Evolutionary conservation across 805 yeast species (phyloP).

Genomic region (Starmerella floris): DNA sequence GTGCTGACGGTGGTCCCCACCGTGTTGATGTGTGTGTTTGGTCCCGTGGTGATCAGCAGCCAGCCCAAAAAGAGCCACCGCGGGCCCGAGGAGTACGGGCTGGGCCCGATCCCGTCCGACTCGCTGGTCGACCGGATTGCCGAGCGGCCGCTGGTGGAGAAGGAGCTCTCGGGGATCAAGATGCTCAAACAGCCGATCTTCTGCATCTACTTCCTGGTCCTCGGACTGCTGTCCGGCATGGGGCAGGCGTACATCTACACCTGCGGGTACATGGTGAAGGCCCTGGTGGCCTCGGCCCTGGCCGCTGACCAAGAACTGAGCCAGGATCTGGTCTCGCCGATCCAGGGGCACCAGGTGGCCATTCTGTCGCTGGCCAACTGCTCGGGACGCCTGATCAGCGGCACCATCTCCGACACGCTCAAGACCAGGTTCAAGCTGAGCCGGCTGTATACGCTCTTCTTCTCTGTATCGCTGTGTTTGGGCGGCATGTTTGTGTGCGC

Average conservation of each 20-base stretch:
- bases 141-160: constrained; percentile 8
- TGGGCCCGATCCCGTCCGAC: constrained; percentile 6
- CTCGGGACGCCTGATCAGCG: constrained; percentile 50
- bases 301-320: not conserved
- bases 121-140: constrained; percentile 13
- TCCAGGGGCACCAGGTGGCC: constrained; percentile 63
- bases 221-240: constrained; percentile 48
- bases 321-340: constrained; percentile 16
- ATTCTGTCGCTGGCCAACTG: constrained; percentile 57
- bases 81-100: constrained; percentile 10
- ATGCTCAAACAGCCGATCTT: constrained; percentile 30
- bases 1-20: constrained; percentile 34
- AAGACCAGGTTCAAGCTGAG: constrained; percentile 32
- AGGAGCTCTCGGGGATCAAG: constrained; percentile 12
- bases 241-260: constrained; percentile 68
- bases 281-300: constrained; percentile 26
- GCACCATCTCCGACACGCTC: constrained; percentile 50
- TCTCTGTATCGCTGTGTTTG: constrained; percentile 39
- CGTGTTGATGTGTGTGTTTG: constrained; percentile 33
- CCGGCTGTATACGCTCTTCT: constrained; percentile 41
- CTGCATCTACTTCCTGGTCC: constrained; percentile 38
- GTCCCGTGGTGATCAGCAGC: constrained; percentile 16
- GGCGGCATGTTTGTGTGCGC: constrained; percentile 35
- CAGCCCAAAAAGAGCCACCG: constrained; percentile 10
- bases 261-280: constrained; percentile 54